A percentile compares a stretch with the other conserved stretches of the same genome.
Conservation (phyloP, 108 stramenopile genomes). For the Fragilaria crotonensis region DNA sequence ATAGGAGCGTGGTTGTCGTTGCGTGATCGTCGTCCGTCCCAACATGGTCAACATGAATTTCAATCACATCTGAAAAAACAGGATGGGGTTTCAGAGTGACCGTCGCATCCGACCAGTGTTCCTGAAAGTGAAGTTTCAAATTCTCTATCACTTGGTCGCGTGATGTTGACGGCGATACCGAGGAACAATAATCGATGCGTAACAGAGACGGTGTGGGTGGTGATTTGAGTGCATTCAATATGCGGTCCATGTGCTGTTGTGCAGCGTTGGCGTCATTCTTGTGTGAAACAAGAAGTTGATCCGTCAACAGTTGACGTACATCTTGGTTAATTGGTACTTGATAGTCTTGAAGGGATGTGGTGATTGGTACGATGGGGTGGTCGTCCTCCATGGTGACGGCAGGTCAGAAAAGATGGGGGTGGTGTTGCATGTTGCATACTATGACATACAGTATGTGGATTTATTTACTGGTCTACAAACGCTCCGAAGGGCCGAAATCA, state of each 20-base stretch:
- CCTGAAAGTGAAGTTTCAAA: slow-evolving; percentile 7
- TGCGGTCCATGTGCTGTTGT: slow-evolving; percentile 18
- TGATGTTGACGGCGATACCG: slow-evolving; percentile 19
- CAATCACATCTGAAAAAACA: slow-evolving; percentile 20
- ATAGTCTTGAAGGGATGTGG: neutral
- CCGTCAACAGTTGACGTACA: neutral
- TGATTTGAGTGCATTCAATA: slow-evolving; percentile 41
- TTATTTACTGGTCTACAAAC: no score
- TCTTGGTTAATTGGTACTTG: neutral
- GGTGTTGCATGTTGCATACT: no score
- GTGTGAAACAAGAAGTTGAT: neutral
- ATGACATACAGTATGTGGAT: no score
- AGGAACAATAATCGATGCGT: slow-evolving; percentile 37
- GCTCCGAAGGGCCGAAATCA: no score
- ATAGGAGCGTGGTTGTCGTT: neutral
- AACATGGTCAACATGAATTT: slow-evolving; percentile 5
- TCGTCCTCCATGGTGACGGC: no score
- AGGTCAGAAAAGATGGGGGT: no score
- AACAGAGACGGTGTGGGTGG: slow-evolving; percentile 40
- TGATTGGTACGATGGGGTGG: no score
- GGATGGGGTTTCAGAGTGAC: neutral
- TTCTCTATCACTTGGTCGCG: slow-evolving; percentile 33
- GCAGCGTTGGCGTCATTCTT: slow-evolving; percentile 5
- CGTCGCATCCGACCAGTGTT: neutral
- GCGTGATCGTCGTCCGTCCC: neutral